Conservation (phyloP, 371 early-diverging fungal genomes). For the Circinella umbellata region DNA sequence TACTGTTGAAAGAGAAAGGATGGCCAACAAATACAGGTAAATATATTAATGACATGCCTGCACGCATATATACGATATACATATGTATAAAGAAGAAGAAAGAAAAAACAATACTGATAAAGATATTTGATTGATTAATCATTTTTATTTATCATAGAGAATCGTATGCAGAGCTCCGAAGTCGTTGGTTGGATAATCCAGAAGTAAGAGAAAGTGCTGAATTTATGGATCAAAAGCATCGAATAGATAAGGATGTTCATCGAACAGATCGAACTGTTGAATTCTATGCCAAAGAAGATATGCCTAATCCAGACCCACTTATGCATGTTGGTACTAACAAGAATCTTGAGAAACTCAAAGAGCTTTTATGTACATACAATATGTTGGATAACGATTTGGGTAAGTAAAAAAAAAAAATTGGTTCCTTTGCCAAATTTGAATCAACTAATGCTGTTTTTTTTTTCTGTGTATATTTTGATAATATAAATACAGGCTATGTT, state of each 20-base stretch:
- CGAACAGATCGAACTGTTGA: slow-evolving; percentile 88
- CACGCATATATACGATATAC: no score
- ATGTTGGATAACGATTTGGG: slow-evolving; percentile 52
- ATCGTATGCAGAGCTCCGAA: slow-evolving; percentile 71
- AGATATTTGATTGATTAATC: not conserved
- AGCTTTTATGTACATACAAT: slow-evolving; percentile 88
- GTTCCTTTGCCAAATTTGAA: not conserved
- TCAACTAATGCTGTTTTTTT: not conserved
- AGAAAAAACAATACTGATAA: not conserved
- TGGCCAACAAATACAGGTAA: slow-evolving; percentile 58
- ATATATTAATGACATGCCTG: no score
- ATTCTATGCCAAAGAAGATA: slow-evolving; percentile 73
- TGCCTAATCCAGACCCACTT: slow-evolving; percentile 62
- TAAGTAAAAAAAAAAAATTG: slow-evolving; percentile 3
- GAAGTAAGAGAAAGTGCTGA: slow-evolving; percentile 48
- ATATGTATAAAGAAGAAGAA: not conserved
- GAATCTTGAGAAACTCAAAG: slow-evolving; percentile 77
- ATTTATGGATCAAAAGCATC: slow-evolving; percentile 81
- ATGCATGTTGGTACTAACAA: slow-evolving; percentile 62
- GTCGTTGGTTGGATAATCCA: slow-evolving; percentile 73
- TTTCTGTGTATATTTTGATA: not conserved
- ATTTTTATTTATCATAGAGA: slow-evolving; percentile 14
- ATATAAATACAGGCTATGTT: slow-evolving; percentile 75
- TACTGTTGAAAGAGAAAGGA: slow-evolving; percentile 61
- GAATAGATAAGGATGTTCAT: slow-evolving; percentile 95